phyloP scores from a whole-genome alignment of 108 stramenopile species.

The Discostella stelligeroides region DNA sequence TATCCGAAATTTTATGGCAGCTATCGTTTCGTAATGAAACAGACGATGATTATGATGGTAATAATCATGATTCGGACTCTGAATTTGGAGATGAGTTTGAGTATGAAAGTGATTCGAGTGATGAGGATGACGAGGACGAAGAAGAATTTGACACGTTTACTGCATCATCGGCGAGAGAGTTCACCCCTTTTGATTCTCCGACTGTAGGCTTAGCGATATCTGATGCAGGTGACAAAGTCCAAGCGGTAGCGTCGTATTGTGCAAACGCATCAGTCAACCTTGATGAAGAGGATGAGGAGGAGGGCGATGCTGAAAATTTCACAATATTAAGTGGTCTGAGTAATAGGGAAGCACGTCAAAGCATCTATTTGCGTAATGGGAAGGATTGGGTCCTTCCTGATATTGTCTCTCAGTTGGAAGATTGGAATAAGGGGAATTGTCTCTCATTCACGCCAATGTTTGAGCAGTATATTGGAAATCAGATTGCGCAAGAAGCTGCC shows the following conservation, averaged over 20 bases:
- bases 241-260: neutral
- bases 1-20: conserved; percentile 16
- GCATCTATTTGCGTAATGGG: conserved; percentile 40
- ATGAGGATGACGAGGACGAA: conserved; percentile 26
- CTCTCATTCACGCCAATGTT: conserved; percentile 36
- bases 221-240: conserved; percentile 8
- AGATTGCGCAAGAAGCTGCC: conserved; percentile 29
- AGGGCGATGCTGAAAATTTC: conserved; percentile 11
- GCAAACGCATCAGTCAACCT: neutral
- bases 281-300: conserved; percentile 2
- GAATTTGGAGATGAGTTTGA: conserved; percentile 31
- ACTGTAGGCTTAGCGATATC: neutral
- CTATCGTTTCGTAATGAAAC: conserved; percentile 2
- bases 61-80: conserved; percentile 24
- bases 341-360: conserved; percentile 20
- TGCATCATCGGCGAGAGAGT: neutral
- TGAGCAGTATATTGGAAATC: conserved; percentile 34
- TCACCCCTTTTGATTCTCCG: neutral
- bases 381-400: conserved; percentile 43
- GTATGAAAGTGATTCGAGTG: conserved; percentile 15
- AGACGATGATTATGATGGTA: conserved; percentile 20
- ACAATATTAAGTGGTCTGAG: conserved; percentile 32
- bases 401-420: conserved; percentile 35
- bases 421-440: conserved; percentile 40
- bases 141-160: conserved; percentile 6